A percentile compares a stretch with the other conserved stretches of the same genome.
phyloP scores from a whole-genome alignment of 1,284 basidiomycete species.

The Lentinus polychrous region DNA sequence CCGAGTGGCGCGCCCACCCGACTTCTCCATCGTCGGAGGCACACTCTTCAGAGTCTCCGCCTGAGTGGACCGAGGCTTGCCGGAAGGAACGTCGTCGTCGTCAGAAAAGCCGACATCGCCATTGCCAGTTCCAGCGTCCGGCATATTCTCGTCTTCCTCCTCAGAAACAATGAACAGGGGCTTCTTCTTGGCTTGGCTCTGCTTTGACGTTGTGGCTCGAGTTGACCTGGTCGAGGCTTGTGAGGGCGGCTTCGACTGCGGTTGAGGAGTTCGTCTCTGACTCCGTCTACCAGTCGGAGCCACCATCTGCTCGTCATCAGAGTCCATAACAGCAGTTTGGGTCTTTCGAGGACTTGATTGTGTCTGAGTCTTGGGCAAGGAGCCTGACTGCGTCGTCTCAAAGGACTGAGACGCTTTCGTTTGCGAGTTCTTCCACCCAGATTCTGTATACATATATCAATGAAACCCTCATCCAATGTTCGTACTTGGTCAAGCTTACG shows the following conservation, averaged over 20 bases:
- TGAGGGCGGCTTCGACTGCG: neutral
- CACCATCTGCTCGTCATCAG: neutral
- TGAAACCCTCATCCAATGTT: neutral
- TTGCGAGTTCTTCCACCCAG: neutral
- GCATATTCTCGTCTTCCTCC: conserved; percentile 10
- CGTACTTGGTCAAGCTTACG: neutral
- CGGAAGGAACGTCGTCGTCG: neutral
- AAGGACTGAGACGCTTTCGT: neutral
- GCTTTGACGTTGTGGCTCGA: conserved; percentile 3
- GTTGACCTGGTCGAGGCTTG: conserved; percentile 1
- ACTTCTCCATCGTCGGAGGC: neutral
- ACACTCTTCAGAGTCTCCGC: neutral
- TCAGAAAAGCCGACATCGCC: neutral
- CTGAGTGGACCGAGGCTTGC: neutral
- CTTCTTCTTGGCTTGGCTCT: conserved; percentile 9
- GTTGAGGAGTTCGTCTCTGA: neutral
- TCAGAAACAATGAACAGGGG: conserved; percentile 23
- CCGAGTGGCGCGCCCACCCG: conserved; percentile 1
- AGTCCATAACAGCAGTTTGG: neutral
- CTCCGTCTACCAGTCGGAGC: neutral
- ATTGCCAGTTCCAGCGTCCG: conserved; percentile 8
- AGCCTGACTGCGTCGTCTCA: neutral
- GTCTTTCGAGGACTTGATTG: neutral
- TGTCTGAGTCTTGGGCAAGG: neutral
- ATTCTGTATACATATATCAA: conserved; percentile 25